Evolutionary conservation across 2,329 filamentous ascomycete genomes (phyloP).

Genomic region (Pseudogymnoascus sp.): DNA sequence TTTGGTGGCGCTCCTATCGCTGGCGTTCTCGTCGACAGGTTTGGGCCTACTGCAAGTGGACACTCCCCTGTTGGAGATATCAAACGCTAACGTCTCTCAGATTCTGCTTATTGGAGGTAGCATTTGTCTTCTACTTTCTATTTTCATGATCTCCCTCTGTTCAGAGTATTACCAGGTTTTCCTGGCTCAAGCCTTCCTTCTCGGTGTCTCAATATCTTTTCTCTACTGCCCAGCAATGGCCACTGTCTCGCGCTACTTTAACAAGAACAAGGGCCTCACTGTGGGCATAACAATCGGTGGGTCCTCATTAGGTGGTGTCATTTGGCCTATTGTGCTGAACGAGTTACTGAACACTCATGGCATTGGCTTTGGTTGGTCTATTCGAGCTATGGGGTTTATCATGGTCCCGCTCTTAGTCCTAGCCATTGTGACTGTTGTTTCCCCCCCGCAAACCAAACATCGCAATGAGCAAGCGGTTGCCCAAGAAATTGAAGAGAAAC

Average conservation of each 20-base stretch:
- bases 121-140: constrained; percentile 17
- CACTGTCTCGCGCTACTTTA: constrained; percentile 17
- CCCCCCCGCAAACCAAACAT: background rate
- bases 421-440: constrained; percentile 13
- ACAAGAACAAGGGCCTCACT: constrained; percentile 17
- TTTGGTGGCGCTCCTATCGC: constrained; percentile 21
- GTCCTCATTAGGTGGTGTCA: constrained; percentile 29
- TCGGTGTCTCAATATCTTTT: constrained; percentile 21
- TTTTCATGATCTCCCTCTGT: constrained; percentile 28
- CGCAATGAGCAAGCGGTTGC: background rate
- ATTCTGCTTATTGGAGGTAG: background rate
- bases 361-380: constrained; percentile 26
- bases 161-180: constrained; percentile 30
- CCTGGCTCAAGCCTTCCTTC: constrained; percentile 23
- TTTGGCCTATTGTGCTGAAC: constrained; percentile 29
- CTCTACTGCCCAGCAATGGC: constrained; percentile 23
- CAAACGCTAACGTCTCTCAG: background rate
- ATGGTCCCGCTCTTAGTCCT: constrained; percentile 18
- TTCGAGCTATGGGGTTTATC: constrained; percentile 21
- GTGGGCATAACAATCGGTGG: constrained; percentile 24
- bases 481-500: constrained; percentile 6
- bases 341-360: constrained; percentile 22
- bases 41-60: constrained; percentile 23
- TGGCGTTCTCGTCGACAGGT: constrained; percentile 28
- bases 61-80: background rate